phyloP scores from a whole-genome alignment of 805 yeast genomes.

The Wickerhamomyces bisporus region DNA sequence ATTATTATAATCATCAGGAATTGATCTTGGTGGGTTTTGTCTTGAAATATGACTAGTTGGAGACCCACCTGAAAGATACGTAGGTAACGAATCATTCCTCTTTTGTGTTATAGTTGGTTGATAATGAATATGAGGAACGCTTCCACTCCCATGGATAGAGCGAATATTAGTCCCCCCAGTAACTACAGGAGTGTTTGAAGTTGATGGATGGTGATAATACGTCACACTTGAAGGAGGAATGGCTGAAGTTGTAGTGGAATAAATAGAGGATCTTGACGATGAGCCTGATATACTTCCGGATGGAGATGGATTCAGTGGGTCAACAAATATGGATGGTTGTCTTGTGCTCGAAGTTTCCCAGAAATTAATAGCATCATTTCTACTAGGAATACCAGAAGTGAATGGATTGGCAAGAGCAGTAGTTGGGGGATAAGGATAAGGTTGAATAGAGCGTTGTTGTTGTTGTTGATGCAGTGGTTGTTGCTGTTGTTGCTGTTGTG shows the following conservation, averaged over 20 bases:
- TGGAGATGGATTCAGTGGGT: slow-evolving; percentile 19
- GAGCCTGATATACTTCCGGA: slow-evolving; percentile 3
- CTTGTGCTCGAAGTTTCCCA: slow-evolving; percentile 21
- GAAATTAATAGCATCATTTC: slow-evolving; percentile 20
- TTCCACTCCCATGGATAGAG: slow-evolving; percentile 2
- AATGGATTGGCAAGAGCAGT: slow-evolving; percentile 8
- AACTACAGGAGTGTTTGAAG: slow-evolving; percentile 1
- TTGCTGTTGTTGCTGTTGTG: slow-evolving; percentile 4
- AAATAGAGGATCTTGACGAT: slow-evolving; percentile 5
- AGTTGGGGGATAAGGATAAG: neutral
- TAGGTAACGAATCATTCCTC: slow-evolving; percentile 17
- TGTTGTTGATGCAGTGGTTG: slow-evolving; percentile 5
- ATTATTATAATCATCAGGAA: slow-evolving; percentile 13
- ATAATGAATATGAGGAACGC: slow-evolving; percentile 13
- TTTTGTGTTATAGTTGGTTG: slow-evolving; percentile 1
- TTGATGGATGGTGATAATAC: slow-evolving; percentile 4
- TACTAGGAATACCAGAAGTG: slow-evolving; percentile 6
- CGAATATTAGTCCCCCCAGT: no score
- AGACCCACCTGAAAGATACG: slow-evolving; percentile 5
- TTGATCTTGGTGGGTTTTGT: slow-evolving; percentile 19
- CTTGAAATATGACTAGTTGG: slow-evolving; percentile 3
- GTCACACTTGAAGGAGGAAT: slow-evolving; percentile 7
- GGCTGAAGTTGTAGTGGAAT: slow-evolving; percentile 1
- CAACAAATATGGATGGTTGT: slow-evolving; percentile 24
- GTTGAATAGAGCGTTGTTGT: neutral